Evolutionary conservation across 495 filamentous ascomycete genomes (phyloP), one percentile per base, ranked within the genome.

Genomic region (Daldinia bambusicola): DNA sequence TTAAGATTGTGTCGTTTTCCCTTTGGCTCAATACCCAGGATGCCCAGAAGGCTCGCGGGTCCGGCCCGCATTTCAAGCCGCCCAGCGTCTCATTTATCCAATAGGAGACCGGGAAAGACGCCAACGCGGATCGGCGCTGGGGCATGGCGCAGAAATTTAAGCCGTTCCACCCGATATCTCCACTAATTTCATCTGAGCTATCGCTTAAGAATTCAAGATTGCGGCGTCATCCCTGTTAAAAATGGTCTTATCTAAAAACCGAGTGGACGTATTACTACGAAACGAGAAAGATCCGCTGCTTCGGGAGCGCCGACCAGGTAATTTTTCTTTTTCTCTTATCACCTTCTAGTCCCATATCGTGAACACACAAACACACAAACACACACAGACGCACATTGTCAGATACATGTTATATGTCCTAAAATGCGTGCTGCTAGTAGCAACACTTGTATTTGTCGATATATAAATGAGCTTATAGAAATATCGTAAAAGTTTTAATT

Each of bases 141-240:
- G 60, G 37, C 55, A 56, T 41, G 13, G 38, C 16, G 22, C 55
- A 59, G 41, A 59, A 58, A 9, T 20, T 51, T 52, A 18, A 67
- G 63, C 69, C 63, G 68, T 62, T 51, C 45, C 22, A 71, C 63
- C 63, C 69, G 63, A 63, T 14, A 8, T 62, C 36, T 34, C 58
- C 57, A 62, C 52, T 32, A 55, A 37, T 14, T 26, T 43, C 61
- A 38, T 53, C 32, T 61, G 38, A 31, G 22, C 18, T 40, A 50
- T 50, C 41, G 55, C 43, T 48, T 48, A 48, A 22, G 16, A 48
- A 22, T 30, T 22, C 31, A 32, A 8, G 26, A 32, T 26, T 53
- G 50, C 50, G 36, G 55, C 43, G 55, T 18, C 32, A 57, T 57
- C 55, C 50, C 30, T 48, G 43, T 48, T 8, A 36, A 36, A 36